Percentiles rank a stretch among this genome's conserved stretches.
These are phyloP conservation scores for Penicillium sp. DNA, from an alignment of 2,329 filamentous ascomycete genomes.

Conservation along the genomic window DNA sequence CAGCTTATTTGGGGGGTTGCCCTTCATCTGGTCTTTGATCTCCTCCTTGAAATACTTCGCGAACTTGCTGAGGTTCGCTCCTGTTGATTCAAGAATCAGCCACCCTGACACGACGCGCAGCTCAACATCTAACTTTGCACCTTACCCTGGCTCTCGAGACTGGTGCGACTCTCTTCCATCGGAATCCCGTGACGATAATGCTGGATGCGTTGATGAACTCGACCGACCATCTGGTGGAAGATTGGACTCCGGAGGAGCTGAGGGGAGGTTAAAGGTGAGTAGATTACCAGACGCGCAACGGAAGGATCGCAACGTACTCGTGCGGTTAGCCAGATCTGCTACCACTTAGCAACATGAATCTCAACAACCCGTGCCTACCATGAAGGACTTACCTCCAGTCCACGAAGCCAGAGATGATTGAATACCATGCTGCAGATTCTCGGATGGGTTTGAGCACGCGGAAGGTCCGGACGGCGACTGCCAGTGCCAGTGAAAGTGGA, in stretches of 20 bases:
- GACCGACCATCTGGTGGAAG: constrained; percentile 46
- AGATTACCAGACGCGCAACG: not conserved
- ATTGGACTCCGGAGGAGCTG: constrained; percentile 44
- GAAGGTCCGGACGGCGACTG: too few relatives aligned
- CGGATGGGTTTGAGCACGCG: constrained; percentile 1
- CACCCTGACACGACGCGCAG: not conserved
- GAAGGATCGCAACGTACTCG: constrained; percentile 30
- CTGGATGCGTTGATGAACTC: constrained; percentile 43
- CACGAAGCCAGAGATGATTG: constrained; percentile 29
- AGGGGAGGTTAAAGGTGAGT: constrained; percentile 8
- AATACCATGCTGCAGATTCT: constrained; percentile 24
- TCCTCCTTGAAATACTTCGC: constrained; percentile 44
- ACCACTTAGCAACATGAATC: not conserved
- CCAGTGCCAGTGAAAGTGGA: too few relatives aligned
- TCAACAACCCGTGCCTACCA: too few relatives aligned
- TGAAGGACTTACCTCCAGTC: constrained; percentile 34
- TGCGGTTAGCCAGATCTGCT: constrained; percentile 38
- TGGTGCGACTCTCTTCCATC: constrained; percentile 44
- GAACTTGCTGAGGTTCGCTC: constrained; percentile 33
- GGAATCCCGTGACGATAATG: constrained; percentile 42
- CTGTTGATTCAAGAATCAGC: constrained; percentile 15
- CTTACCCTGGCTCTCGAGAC: constrained; percentile 37
- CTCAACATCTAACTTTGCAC: not conserved
- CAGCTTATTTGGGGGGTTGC: constrained; percentile 33
- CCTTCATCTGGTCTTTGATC: constrained; percentile 42